phyloP scores from a whole-genome alignment of 2,329 filamentous ascomycete genomes.

The Colletotrichum sp. region DNA sequence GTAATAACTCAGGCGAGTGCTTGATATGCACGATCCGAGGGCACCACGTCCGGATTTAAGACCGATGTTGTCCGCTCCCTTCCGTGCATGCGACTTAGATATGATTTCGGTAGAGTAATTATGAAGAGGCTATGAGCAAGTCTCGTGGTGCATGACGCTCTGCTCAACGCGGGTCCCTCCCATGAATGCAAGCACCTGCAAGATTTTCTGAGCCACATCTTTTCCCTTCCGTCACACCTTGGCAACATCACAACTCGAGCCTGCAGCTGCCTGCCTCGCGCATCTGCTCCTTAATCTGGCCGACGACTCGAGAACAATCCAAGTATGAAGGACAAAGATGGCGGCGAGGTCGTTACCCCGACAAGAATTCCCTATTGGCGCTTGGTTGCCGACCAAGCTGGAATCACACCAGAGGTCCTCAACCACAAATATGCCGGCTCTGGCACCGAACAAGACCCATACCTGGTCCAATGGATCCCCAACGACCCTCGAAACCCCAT shows the following conservation, averaged over 20 bases:
- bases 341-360: not conserved
- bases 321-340: not conserved
- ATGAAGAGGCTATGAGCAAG: not conserved
- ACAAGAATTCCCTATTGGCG: conserved; percentile 25
- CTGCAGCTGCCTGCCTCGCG: not conserved
- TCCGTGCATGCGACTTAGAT: not conserved
- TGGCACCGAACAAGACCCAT: conserved; percentile 69
- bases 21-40: not conserved
- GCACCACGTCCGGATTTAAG: not conserved
- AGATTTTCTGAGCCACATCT: not conserved
- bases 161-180: not conserved
- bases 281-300: not conserved
- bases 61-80: not conserved
- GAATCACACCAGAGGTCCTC: conserved; percentile 39
- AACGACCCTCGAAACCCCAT: conserved; percentile 68
- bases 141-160: not conserved
- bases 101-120: not conserved
- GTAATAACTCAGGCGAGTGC: not conserved
- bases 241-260: not conserved
- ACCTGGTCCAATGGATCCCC: conserved; percentile 65
- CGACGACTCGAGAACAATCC: not conserved
- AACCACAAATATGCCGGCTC: conserved; percentile 59
- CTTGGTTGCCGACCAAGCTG: conserved; percentile 56
- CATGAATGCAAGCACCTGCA: not conserved
- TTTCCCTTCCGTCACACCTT: not conserved